These are phyloP conservation scores for Amborella trichopoda DNA, from an alignment of 164 flowering plant species.

Conservation along the genomic window DNA sequence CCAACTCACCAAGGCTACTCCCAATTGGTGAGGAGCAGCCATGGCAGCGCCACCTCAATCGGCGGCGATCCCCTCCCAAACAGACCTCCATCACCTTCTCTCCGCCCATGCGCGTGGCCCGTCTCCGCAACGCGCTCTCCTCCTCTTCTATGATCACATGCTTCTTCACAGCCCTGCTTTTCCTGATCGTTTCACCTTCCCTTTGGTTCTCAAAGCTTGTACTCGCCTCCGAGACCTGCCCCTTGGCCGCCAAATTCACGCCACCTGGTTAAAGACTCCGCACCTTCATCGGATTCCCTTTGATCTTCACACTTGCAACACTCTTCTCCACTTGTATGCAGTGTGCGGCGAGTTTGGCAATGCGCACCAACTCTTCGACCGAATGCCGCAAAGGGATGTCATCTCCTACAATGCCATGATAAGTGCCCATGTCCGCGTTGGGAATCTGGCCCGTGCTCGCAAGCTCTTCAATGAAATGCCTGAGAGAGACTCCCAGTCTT, in stretches of 20 bases:
- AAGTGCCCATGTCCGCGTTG: conserved; percentile 22
- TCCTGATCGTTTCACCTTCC: conserved; percentile 8
- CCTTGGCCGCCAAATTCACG: conserved; percentile 7
- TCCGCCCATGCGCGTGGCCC: no score
- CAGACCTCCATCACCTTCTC: no score
- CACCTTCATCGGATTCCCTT: no score
- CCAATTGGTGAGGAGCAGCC: no score
- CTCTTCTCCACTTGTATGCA: conserved; percentile 37
- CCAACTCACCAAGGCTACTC: no score
- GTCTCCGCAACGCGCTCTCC: no score
- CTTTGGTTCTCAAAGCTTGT: conserved; percentile 6
- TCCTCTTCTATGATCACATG: no score
- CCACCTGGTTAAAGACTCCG: conserved; percentile 4
- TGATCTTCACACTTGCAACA: no score
- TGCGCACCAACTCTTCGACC: conserved; percentile 20
- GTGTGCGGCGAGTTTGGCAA: conserved; percentile 15
- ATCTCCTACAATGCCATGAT: conserved; percentile 33
- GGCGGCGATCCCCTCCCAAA: no score
- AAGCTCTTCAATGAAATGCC: conserved; percentile 29
- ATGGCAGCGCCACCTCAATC: no score
- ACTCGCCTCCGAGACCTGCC: background rate
- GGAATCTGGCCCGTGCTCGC: conserved; percentile 14
- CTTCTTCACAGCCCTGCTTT: background rate
- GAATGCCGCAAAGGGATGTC: conserved; percentile 18
- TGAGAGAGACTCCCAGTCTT: conserved; percentile 24